phyloP scores from a whole-genome alignment of 2,329 filamentous ascomycete species.

The Gnomoniopsis sp. region DNA sequence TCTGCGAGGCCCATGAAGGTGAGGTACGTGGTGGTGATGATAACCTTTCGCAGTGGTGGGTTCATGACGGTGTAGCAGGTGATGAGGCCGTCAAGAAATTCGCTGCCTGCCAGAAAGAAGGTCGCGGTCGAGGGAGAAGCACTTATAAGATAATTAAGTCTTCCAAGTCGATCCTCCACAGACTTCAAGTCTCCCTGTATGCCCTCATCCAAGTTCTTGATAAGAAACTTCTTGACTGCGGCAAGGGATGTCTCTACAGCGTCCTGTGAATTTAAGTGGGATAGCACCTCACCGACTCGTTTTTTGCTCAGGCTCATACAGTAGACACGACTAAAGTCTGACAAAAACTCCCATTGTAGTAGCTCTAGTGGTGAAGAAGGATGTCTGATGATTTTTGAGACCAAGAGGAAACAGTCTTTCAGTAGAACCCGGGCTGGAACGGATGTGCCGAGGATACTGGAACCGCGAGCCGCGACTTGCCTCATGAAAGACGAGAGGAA shows the following conservation, averaged over 20 bases:
- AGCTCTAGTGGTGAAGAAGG: constrained; percentile 43
- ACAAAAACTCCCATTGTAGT: constrained; percentile 64
- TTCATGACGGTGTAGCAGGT: constrained; percentile 63
- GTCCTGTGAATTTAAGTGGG: constrained; percentile 47
- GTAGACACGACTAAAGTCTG: constrained; percentile 65
- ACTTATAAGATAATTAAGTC: constrained; percentile 62
- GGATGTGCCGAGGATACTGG: constrained; percentile 31
- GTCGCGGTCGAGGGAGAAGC: constrained; percentile 54
- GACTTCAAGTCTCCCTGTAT: constrained; percentile 51
- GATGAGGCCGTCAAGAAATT: constrained; percentile 77
- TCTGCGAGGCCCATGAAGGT: constrained; percentile 70
- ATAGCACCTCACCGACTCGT: constrained; percentile 48
- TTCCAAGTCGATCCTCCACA: constrained; percentile 52
- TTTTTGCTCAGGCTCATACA: constrained; percentile 45
- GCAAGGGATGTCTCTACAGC: constrained; percentile 54
- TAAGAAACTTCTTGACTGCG: constrained; percentile 58
- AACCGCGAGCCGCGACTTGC: constrained; percentile 43
- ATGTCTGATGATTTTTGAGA: constrained; percentile 50
- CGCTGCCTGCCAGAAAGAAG: constrained; percentile 77
- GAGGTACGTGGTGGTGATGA: constrained; percentile 73
- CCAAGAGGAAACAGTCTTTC: constrained; percentile 62
- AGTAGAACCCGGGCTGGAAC: constrained; percentile 45
- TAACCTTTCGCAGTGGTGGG: constrained; percentile 59
- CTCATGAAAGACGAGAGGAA: constrained; percentile 69
- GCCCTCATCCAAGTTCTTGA: constrained; percentile 60